Conservation (phyloP, 768 basidiomycete species). For the Termitomyces sp. region DNA sequence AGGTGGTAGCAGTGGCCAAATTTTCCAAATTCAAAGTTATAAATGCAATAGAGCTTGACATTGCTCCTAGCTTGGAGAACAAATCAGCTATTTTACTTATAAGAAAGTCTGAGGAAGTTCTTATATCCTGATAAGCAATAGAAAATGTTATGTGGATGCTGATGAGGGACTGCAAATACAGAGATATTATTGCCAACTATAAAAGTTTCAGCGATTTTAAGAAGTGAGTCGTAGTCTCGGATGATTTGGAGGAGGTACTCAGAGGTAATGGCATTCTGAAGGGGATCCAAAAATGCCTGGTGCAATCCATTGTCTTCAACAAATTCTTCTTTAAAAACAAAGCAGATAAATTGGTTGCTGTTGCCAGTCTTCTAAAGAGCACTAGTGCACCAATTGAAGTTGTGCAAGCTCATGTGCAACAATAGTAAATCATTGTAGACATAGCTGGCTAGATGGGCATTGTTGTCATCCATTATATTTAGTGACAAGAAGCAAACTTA, state of each 20-base stretch:
- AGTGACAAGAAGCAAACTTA: no score
- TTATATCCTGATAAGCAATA: neutral
- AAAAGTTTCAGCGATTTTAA: constrained; percentile 11
- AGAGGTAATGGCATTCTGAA: neutral
- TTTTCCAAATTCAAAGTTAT: constrained; percentile 21
- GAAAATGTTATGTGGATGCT: neutral
- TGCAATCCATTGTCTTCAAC: neutral
- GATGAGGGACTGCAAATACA: neutral
- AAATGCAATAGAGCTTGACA: constrained; percentile 16
- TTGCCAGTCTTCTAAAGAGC: neutral
- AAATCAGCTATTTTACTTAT: neutral
- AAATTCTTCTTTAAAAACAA: neutral
- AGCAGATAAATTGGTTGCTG: neutral
- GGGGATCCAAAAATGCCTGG: neutral
- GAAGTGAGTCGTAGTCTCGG: constrained; percentile 17
- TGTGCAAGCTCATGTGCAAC: neutral
- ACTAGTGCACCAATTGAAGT: neutral
- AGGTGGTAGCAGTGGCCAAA: constrained; percentile 15
- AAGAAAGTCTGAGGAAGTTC: neutral
- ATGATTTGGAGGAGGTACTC: neutral
- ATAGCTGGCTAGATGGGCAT: neutral
- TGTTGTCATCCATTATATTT: neutral
- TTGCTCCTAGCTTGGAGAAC: rapidly evolving
- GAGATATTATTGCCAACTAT: constrained; percentile 2
- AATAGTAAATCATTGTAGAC: neutral